Base-by-base conservation (phyloP, 1,284 basidiomycete species). In the Moesziomyces globuligerus region DNA sequence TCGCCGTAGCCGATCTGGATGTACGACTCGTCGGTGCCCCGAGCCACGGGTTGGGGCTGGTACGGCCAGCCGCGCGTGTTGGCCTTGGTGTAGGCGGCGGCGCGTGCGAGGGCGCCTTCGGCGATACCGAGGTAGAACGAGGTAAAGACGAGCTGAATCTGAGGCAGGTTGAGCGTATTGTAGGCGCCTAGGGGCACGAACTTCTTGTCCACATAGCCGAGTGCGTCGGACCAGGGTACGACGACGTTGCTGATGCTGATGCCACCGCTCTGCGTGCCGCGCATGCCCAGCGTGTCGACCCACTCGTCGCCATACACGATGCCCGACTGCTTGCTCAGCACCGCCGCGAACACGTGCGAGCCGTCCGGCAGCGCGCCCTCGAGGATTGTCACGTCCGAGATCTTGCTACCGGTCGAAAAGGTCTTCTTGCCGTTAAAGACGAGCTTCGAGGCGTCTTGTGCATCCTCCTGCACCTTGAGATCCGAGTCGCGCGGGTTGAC, bases 41-140 rank as follows among this genome's bases (percentile, higher is more conserved):
- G 70, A 3, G 67, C 48, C 37, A 74, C 75, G 21, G 75, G 75
- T 7, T 54, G 48, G 28, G 74, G 77, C 18, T 70, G 66, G 65
- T 76, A 82, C 4, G 79, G 80, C 82, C 82, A 83, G 6, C 73
- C 75, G 21, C 81, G 76, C 7, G 81, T 82, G 58, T 78, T 78
- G 32, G 68, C 72, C 28, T 72, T 75, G 23, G 81, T 82, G 68
- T 82, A 83, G 3, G 45, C 55, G 3, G 71, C 51, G 5, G 73
- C 80, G 7, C 80, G 61, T 5, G 58, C 47, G 11, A 83, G 76
- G 0, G 82, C 79, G 8, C 82, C 82, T 51, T 78, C 72, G 10
- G 82, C 75, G 23, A 82, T 81, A 9, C 82, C 82, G n/a, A 82
- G 68, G 70, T 83, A 83, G 64, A 83, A 79, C 48, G 76, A 74